Base-by-base conservation (phyloP, 495 filamentous ascomycete species). In the Aspergillus sclerotioniger region DNA sequence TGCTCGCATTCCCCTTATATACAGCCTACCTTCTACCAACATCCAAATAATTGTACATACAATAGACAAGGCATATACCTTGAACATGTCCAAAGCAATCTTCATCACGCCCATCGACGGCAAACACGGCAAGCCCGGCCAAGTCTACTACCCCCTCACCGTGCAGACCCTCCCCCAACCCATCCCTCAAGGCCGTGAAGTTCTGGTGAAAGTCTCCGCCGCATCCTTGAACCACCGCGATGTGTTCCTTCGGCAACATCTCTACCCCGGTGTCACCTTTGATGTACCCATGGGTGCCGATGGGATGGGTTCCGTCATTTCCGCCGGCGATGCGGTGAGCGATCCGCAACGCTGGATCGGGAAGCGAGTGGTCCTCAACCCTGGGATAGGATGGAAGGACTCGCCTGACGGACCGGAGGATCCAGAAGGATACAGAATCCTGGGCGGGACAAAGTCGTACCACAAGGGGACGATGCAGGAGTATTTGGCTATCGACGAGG, bases 171-270 rank as follows among this genome's bases (percentile, higher is more conserved):
- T 84, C 58, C 83, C 89, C 54, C 71, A 74, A 49, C 86, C 86
- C 29, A 73, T 76, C 37, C 87, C 89, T 6, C 78, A 82, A 16
- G 80, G 82, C 16, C 70, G 72, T 56, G 83, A 94, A 61, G 71
- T 95, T 57, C 76, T 91, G 32, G 64, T 97, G 56, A 81, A 80
- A 57, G 64, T 96, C 65, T 80, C 80, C 32, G 88, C 91, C 44
- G 88, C 87, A 8, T 84, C 92, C 15, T 85, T 96, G 53, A 97
- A 96, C 75, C 92, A 96, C 76, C 88, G 90, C 53, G 92, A 96
- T 71, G 81, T 92, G 64, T 96, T 96, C 80, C 87, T 94, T 71
- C 90, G 92, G 54, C 91, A 93, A 67, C 87, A 91, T 64, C 84
- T 96, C 10, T 97, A 97, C 78, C 92, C 92, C 0, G 85, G 82